Evolutionary conservation across 1,284 basidiomycete genomes (phyloP), one percentile per base, ranked within the genome.

Genomic region (Ceratobasidium theobromae): DNA sequence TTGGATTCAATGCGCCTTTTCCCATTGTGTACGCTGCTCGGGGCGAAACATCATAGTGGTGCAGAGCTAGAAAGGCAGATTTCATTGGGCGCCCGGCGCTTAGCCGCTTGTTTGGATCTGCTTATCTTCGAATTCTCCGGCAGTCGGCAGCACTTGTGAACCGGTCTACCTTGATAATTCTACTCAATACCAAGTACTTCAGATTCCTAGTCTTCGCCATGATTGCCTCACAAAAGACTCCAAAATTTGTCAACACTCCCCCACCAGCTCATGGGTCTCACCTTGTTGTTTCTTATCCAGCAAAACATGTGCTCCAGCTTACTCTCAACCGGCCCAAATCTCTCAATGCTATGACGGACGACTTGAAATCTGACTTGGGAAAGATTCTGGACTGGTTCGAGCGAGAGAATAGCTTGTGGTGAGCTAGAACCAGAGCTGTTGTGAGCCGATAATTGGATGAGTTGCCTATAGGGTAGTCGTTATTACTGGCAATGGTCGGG

Each of bases 361-460:
- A 76, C 12, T 84, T 93, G 79, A 75, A 79, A 28, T 71, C 74
- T 0, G 88, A 89, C 73, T 74, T 93, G 35, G 76, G 79, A 57
- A 72, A 70, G 1, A 74, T 89, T 1, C 76, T 94, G 43, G 81
- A 86, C 68, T 94, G 90, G 89, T 91, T 91, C 71, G 89, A 93
- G 71, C 76, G 82, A 1, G 86, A 92, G 68, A 81, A 86, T 1
- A 78, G 79, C 33, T 76, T 94, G 4, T 94, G 91, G 90, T 89
- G 70, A 32, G 79, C 27, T 35, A 12, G 8, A 28, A 28, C 4
- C 18, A 23, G 28, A 30, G 6, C 38, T 8, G n/a, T 33, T 33
- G 5, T 32, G 40, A 25, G 35, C 11, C 62, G 35, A 40, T 3
- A 18, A n/a, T 16, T 30, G 9, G 11, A 25, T 32, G 33, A 18